Base-by-base conservation (phyloP, 2,329 filamentous ascomycete species). In the Phoma sp. region DNA sequence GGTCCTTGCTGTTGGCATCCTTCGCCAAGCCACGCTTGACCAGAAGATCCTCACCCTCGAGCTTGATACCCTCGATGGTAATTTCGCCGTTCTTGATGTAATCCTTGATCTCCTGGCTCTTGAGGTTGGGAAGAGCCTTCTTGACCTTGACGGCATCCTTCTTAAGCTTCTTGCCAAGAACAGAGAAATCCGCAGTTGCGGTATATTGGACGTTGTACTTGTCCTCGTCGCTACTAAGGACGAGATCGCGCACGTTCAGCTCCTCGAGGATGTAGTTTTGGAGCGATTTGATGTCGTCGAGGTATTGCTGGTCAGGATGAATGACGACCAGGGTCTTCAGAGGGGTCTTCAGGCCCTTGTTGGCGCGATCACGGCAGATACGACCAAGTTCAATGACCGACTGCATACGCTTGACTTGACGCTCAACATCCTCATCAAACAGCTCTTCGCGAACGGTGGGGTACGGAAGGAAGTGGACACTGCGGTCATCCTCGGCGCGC, bases 131-230 rank as follows among this genome's bases (percentile, higher is more conserved):
- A 40, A 99, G 79, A 2, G 90, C 92, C 78, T 93, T 96, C 81
- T 96, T 96, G 64, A 98, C 92, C 72, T 89, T 91, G 61, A 87
- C 86, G 61, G 92, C 90, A 68, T 97, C 93, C 78, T 96, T 97
- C 83, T 96, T 96, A 65, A 98, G 83, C 80, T 98, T 98, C 84
- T 96, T 96, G 61, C 95, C 95, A 13, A 99, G 83, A 2, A 90
- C 89, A 11, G 95, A 92, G 89, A 95, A 97, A 75, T 99, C 95
- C 7, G 92, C 93, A 35, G 85, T 86, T 13, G 93, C 91, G 58
- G 89, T 91, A 78, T 97, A 96, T 71, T 95, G 88, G 40, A 99
- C 92, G 49, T 92, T 90, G 79, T 97, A 97, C 73, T 89, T 90
- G 50, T 86, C 88, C 77, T 98, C 95, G 60, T 98, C 92, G 7